Conservation (phyloP, 768 basidiomycete genomes). For the Pleurotus platypus region DNA sequence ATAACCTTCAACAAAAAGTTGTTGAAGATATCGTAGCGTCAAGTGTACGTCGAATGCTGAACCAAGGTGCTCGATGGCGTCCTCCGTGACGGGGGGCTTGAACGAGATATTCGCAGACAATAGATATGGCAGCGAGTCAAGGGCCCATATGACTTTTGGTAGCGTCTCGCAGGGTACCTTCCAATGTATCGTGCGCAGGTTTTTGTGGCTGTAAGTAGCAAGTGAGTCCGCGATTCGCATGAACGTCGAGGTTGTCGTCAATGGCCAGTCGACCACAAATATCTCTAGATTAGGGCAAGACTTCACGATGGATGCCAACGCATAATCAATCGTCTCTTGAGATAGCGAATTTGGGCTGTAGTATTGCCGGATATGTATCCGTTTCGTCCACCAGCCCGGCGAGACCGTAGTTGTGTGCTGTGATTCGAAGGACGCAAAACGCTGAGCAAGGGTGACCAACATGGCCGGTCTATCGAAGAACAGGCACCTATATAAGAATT, state of each 20-base stretch:
- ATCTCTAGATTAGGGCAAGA: constrained; percentile 74
- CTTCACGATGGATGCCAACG: constrained; percentile 54
- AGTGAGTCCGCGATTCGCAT: constrained; percentile 65
- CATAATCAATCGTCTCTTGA: constrained; percentile 46
- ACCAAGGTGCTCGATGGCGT: constrained; percentile 49
- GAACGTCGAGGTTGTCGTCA: constrained; percentile 45
- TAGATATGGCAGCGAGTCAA: constrained; percentile 57
- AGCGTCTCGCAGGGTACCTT: constrained; percentile 51
- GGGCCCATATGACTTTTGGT: constrained; percentile 69
- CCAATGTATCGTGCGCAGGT: constrained; percentile 61
- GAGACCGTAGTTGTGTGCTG: constrained; percentile 42
- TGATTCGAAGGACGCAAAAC: constrained; percentile 27
- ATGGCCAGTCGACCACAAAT: constrained; percentile 65
- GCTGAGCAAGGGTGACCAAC: constrained; percentile 42
- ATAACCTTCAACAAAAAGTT: constrained; percentile 60
- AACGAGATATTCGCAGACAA: constrained; percentile 57
- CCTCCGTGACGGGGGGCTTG: constrained; percentile 21
- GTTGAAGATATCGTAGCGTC: constrained; percentile 50
- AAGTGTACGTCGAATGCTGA: constrained; percentile 56
- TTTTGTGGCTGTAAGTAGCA: constrained; percentile 41
- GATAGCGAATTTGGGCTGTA: constrained; percentile 33
- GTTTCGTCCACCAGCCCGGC: constrained; percentile 67
- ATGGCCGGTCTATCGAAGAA: constrained; percentile 62
- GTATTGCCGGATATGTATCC: constrained; percentile 67
- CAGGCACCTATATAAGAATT: constrained; percentile 66